Evolutionary conservation across 1,139 yeast genomes (phyloP), one percentile per base, ranked within the genome.

Genomic region (Scheffersomyces lignicola): DNA sequence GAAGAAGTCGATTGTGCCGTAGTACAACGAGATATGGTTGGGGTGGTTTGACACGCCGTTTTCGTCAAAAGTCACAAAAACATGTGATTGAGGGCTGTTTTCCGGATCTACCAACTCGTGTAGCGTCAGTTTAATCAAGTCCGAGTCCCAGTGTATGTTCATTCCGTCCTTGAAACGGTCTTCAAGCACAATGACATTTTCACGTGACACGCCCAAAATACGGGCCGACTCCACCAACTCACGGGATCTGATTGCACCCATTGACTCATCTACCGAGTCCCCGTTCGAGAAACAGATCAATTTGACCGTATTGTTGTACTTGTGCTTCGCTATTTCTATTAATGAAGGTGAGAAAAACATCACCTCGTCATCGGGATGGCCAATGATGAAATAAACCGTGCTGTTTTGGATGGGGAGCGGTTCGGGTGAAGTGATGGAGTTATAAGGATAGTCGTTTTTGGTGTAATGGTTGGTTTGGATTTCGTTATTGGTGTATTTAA

Each of bases 321-420:
- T 56, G 3, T 65, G 57, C 39, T 80, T 76, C 22, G 64, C 45
- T 36, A 81, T 49, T 44, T 77, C 83, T 7, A 76, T 58, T 30
- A 88, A 51, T 0, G 95, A 71, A 0, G 98, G 98, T 1, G 90
- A 78, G 53, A 92, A 94, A 60, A 94, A 94, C 98, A 94, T 94
- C 38, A 89, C 92, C 60, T 94, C 99, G 56, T 94, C 99, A 58
- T 94, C 99, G 0, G 99, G 99, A 58, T 94, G 99, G 1, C 96
- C 96, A 28, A 89, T 82, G 13, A 92, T 66, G 32, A 86, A 64
- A 43, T 71, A 73, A 1, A 75, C 62, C 1, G 62, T 54, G 24
- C 65, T 54, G 41, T 68, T 57, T 13, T 48, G 55, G 14, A 69
- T 60, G 5, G 66, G 64, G 18, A 63, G 45, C 5, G 65, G 56